Percentiles rank a stretch among this genome's conserved stretches.
These are phyloP conservation scores for Akanthomyces uredinophilus DNA, from an alignment of 2,329 filamentous ascomycete genomes.

Conservation along the genomic window DNA sequence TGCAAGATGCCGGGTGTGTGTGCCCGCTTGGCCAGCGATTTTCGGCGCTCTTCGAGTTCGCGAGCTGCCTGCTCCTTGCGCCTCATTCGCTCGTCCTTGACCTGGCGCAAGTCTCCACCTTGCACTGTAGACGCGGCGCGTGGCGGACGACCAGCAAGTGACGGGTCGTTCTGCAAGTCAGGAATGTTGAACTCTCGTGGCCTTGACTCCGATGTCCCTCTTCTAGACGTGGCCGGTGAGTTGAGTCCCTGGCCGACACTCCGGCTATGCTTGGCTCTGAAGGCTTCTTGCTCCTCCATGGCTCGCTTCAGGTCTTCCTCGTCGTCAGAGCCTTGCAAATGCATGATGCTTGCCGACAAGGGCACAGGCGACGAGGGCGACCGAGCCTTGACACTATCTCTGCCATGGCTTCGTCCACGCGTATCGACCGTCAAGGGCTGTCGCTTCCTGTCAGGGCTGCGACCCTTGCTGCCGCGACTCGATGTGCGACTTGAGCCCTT, in stretches of 20 bases:
- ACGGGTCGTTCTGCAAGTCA: slow-evolving; percentile 28
- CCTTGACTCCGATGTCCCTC: slow-evolving; percentile 38
- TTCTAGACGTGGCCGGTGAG: slow-evolving; percentile 31
- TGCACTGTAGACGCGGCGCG: slow-evolving; percentile 41
- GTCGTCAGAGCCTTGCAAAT: slow-evolving; percentile 52
- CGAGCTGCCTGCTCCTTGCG: slow-evolving; percentile 73
- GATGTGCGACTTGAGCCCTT: slow-evolving; percentile 42
- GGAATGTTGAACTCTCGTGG: slow-evolving; percentile 23
- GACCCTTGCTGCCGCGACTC: slow-evolving; percentile 41
- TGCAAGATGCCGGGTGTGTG: slow-evolving; percentile 76
- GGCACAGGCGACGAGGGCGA: slow-evolving; percentile 81
- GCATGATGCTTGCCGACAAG: slow-evolving; percentile 50
- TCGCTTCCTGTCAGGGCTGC: slow-evolving; percentile 41
- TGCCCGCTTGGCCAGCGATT: slow-evolving; percentile 75
- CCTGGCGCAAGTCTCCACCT: slow-evolving; percentile 49
- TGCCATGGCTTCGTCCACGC: slow-evolving; percentile 59
- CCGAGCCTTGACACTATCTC: slow-evolving; percentile 52
- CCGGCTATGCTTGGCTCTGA: slow-evolving; percentile 50
- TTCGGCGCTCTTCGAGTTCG: slow-evolving; percentile 81
- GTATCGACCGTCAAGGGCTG: slow-evolving; percentile 40
- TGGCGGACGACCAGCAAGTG: slow-evolving; percentile 25
- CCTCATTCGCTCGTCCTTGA: slow-evolving; percentile 56
- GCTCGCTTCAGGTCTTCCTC: slow-evolving; percentile 56
- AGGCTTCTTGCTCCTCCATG: slow-evolving; percentile 48
- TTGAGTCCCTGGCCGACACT: slow-evolving; percentile 41